Base-by-base conservation (phyloP, 306 rosid species). In the Arachis hypogaea region DNA sequence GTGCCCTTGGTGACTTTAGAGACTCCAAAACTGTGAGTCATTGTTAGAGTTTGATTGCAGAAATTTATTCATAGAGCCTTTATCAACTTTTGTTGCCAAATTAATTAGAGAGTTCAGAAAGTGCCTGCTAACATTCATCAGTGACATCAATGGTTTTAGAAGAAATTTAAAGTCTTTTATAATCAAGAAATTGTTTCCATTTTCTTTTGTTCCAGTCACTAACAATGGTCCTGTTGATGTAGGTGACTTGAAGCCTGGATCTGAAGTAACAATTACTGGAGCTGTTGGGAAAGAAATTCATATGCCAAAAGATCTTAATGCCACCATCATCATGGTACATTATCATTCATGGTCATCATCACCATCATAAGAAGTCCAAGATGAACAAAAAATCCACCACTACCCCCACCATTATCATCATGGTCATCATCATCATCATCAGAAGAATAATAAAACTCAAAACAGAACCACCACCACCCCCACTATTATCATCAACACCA, bases 221-320 rank as follows among this genome's bases (percentile, higher is more conserved):
- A 16, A 16, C 16, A 16, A 16, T 16, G 16, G 16, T 16, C 16
- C 16, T 16, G 16, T 16, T 16, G 16, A 16, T 16, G 16, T 5
- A 86, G 93, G 97, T 89, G 97, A 92, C 88, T 73, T 92, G 77
- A 92, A 88, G 78, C 92, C 97, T 41, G 97, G 90, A 67, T 66
- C 84, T 47, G 97, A 92, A 45, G 96, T 85, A 70, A 83, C 77
- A 29, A 82, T 92, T 50, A 92, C 96, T 1, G 97, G 97, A 70
- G 96, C 97, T 2, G 90, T 89, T 59, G 97, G 97, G 18, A 92
- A 92, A 82, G 97, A 89, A 86, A 92, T 92, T 96, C 96, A 89
- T 41, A 80, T 92, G 97, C 96, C 98, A 58, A 91, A 91, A 81
- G 98, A 94, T 86, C 96, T 97, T 12, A 89, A 84, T 78, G 98